Conservation (phyloP, 2,329 filamentous ascomycete species). For the Gliomastix tumulicola region DNA sequence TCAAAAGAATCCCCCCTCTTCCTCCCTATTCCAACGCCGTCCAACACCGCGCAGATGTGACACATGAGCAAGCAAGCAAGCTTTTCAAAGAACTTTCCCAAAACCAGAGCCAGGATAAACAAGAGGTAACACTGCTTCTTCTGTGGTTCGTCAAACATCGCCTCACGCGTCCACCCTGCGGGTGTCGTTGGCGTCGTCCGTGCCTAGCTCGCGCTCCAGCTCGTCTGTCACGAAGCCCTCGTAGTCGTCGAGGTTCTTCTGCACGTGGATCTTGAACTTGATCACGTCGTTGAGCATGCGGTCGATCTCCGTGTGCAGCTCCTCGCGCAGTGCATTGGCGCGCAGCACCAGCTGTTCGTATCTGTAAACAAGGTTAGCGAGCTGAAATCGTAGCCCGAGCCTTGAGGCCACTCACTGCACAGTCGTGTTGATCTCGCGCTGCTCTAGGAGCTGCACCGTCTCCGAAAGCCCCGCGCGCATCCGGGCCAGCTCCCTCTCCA, state of each 20-base stretch:
- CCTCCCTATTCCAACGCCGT: too few species aligned
- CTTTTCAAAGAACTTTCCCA: too few species aligned
- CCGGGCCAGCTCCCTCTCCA: constrained; percentile 95
- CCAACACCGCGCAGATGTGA: too few species aligned
- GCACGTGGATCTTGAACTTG: constrained; percentile 96
- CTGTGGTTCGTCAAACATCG: too few species aligned
- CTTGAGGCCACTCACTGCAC: constrained; percentile 67
- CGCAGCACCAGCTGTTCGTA: constrained; percentile 88
- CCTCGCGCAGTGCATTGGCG: constrained; percentile 80
- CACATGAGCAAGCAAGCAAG: too few species aligned
- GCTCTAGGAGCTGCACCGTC: constrained; percentile 85
- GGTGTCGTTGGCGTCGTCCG: constrained; percentile 53
- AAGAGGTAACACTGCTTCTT: too few species aligned
- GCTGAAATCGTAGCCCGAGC: background rate
- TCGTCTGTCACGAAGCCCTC: constrained; percentile 91
- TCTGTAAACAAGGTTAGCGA: constrained; percentile 32
- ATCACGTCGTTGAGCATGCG: constrained; percentile 95
- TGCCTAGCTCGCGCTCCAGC: constrained; percentile 77
- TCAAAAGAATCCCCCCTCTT: too few species aligned
- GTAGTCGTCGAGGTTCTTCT: constrained; percentile 88
- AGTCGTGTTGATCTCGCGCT: constrained; percentile 91
- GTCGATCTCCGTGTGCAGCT: constrained; percentile 95
- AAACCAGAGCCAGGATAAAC: too few species aligned
- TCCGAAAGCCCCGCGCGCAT: constrained; percentile 82
- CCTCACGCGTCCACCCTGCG: constrained; percentile 38